phyloP scores from a whole-genome alignment of 768 basidiomycete genomes.

The Lactarius tabidus region DNA sequence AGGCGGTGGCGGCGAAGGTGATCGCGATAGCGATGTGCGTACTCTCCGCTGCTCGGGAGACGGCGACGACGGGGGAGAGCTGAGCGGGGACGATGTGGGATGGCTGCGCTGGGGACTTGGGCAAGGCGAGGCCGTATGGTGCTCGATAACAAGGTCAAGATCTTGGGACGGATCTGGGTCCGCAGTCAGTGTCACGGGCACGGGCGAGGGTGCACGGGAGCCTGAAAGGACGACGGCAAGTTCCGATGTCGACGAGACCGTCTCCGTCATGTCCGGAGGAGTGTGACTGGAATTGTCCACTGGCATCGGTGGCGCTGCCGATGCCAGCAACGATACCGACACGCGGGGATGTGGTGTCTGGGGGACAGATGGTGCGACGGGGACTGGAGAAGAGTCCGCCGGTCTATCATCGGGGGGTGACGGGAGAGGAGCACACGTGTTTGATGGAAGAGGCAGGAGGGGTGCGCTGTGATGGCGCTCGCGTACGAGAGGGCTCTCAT shows the following conservation, averaged over 20 bases:
- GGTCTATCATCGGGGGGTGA: background rate
- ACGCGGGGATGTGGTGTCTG: background rate
- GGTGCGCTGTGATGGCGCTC: conserved; percentile 2
- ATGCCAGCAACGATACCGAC: background rate
- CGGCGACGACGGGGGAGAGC: conserved; percentile 20
- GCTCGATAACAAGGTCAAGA: background rate
- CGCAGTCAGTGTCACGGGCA: background rate
- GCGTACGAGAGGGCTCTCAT: conserved; percentile 2
- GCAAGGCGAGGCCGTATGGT: background rate
- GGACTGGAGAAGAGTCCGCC: background rate
- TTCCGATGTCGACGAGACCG: too few relatives aligned
- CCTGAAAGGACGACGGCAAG: background rate
- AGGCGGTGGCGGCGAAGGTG: background rate
- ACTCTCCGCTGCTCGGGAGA: background rate
- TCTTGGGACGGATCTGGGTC: background rate
- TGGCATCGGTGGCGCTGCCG: background rate
- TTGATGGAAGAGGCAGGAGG: background rate
- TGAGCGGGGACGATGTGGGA: conserved; percentile 19
- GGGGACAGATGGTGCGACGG: background rate
- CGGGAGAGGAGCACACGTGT: background rate
- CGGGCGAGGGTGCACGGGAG: conserved; percentile 17
- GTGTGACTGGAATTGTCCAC: background rate
- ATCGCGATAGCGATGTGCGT: background rate
- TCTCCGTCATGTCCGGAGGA: background rate
- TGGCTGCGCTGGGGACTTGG: background rate